Base-by-base conservation (phyloP, 257 asterid species). In the Nicotiana attenuata region DNA sequence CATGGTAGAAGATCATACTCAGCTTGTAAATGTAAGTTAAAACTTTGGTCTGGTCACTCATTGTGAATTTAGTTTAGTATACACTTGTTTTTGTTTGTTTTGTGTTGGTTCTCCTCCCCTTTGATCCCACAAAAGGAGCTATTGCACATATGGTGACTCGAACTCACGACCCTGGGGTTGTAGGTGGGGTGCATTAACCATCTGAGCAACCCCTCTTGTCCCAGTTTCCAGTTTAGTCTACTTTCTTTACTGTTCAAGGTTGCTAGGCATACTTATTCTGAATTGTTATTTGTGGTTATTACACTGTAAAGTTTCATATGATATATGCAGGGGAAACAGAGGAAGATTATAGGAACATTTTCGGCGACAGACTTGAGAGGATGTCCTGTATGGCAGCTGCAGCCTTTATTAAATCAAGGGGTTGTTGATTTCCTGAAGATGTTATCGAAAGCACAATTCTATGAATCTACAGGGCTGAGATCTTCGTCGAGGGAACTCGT, bases 261-360 rank as follows among this genome's bases (percentile, higher is more conserved):
- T 10, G 67, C 5, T 7, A 7, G 65, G 14, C 33, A 0, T 38
- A 38, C 45, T 38, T 38, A 35, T 35, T 38, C 9, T 38, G 45
- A 6, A 38, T 38, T 38, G 45, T 38, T 38, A 38, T 38, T 38
- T 38, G 11, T 8, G 8, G 50, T 41, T 41, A 6, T 7, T 38
- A 38, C 47, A 41, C 65, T 57, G 9, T 3, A 19, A 7, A n/a
- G 38, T 59, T 60, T 81, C 28, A 19, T 22, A 7, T 41, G 38
- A 24, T 68, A 22, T 55, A 67, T 84, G 7, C 89, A 96, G 98
- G 97, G 89, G 2, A 90, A 88, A 73, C 87, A 81, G 6, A 82
- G 91, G 91, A 93, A 86, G 88, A 89, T 93, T 0, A 91, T 92
- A 67, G 98, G 94, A n/a, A 94, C 97, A n/a, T 92, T 96, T 71